phyloP scores from a whole-genome alignment of 2,329 filamentous ascomycete genomes.

The Trichoderma sp. region DNA sequence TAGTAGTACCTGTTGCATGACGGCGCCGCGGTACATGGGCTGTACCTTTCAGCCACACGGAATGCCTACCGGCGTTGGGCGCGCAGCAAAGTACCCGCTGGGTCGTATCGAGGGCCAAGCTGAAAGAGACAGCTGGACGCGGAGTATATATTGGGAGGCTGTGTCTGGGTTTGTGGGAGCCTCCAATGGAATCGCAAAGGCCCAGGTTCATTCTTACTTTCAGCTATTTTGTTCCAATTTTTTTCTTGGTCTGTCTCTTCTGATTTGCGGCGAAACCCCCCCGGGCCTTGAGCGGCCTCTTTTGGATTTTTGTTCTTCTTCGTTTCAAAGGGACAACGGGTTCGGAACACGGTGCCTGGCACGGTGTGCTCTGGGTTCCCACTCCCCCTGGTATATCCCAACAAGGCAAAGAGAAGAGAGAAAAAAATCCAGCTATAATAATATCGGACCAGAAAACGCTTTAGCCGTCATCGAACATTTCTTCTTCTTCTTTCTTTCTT shows the following conservation, averaged over 20 bases:
- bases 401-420: neutral
- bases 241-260: neutral
- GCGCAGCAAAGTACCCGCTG: neutral
- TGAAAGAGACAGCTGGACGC: neutral
- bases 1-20: too few relatives aligned
- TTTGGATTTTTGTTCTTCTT: neutral
- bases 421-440: neutral
- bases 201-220: neutral
- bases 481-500: neutral
- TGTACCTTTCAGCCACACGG: constrained; percentile 3
- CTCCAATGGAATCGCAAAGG: neutral
- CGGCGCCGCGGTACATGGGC: neutral
- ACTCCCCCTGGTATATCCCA: neutral
- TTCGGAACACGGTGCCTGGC: neutral
- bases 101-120: neutral
- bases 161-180: neutral
- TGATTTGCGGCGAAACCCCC: neutral
- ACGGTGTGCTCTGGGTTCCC: neutral
- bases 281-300: neutral
- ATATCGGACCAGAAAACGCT: neutral
- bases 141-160: constrained; percentile 1
- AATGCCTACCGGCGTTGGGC: neutral
- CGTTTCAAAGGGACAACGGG: too few relatives aligned
- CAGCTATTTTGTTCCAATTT: neutral
- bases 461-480: neutral